Conservation (phyloP, 176 grass and related monocot species). For the Elymus sibiricus region DNA sequence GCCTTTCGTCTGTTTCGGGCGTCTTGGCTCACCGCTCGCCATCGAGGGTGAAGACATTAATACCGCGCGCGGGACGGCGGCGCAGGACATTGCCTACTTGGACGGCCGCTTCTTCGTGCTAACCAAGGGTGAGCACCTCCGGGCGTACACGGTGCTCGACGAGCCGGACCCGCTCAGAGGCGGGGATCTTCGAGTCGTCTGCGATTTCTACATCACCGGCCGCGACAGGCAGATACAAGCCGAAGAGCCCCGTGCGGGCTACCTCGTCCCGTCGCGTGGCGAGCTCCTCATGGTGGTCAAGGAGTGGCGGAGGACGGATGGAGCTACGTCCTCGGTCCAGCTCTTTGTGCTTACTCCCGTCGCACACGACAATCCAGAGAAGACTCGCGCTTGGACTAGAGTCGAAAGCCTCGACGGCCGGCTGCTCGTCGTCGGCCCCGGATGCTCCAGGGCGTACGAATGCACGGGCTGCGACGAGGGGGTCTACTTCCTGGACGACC, state of each 20-base stretch:
- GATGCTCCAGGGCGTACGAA: neutral
- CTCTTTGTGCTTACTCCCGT: neutral
- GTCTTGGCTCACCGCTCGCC: neutral
- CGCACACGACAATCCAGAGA: neutral
- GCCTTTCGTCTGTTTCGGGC: neutral
- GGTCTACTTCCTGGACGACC: slow-evolving; percentile 1
- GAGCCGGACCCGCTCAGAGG: neutral
- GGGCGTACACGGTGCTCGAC: neutral
- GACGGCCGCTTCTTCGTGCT: slow-evolving; percentile 1
- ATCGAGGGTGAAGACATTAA: neutral
- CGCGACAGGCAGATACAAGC: no score
- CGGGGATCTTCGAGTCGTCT: no score
- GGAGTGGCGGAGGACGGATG: neutral
- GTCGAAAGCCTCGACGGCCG: neutral
- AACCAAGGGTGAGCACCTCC: neutral
- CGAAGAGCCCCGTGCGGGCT: neutral
- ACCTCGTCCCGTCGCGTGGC: neutral
- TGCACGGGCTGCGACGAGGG: neutral
- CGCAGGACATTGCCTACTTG: neutral
- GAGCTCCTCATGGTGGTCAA: neutral
- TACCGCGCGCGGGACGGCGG: neutral
- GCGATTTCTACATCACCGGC: neutral
- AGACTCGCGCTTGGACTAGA: neutral
- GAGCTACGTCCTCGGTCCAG: neutral
- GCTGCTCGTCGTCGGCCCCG: neutral